Evolutionary conservation across 148 eudicot genomes (phyloP).

Genomic region (Bassia scoparia): DNA sequence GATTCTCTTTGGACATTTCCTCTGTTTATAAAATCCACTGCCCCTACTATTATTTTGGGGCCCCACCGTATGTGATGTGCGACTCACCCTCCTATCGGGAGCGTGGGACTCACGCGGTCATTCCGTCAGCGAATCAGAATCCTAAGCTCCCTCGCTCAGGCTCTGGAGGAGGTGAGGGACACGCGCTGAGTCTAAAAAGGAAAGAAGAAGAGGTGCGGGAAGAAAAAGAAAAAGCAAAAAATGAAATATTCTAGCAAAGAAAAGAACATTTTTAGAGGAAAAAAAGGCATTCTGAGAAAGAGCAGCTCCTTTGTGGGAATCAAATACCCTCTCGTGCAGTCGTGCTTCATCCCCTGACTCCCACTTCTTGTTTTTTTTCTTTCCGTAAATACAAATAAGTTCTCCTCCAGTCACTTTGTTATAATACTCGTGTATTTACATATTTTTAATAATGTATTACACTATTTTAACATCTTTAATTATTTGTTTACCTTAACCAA

Average conservation of each 20-base stretch:
- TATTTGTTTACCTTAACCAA: no score
- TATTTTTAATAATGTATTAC: no score
- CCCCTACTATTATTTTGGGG: slow-evolving; percentile 9
- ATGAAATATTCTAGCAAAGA: background rate
- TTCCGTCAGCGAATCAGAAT: slow-evolving; percentile 14
- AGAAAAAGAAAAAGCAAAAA: background rate
- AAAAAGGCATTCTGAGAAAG: slow-evolving; percentile 24
- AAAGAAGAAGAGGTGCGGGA: background rate
- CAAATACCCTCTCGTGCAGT: slow-evolving; percentile 34
- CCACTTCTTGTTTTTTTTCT: background rate
- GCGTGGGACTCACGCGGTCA: background rate
- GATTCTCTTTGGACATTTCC: slow-evolving; percentile 20
- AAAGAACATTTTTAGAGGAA: slow-evolving; percentile 5
- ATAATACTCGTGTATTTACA: no score
- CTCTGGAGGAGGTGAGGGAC: background rate
- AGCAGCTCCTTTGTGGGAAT: slow-evolving; percentile 36
- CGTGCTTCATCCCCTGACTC: slow-evolving; percentile 16
- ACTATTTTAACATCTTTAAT: no score
- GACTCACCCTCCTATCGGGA: background rate
- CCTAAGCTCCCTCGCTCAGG: background rate
- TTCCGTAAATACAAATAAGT: background rate
- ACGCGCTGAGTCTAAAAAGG: slow-evolving; percentile 7
- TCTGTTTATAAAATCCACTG: slow-evolving; percentile 9
- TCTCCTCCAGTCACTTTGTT: no score
- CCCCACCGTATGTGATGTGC: background rate